phyloP scores from a whole-genome alignment of 2,329 filamentous ascomycete species.

The Trichoderma cornu-damae region DNA sequence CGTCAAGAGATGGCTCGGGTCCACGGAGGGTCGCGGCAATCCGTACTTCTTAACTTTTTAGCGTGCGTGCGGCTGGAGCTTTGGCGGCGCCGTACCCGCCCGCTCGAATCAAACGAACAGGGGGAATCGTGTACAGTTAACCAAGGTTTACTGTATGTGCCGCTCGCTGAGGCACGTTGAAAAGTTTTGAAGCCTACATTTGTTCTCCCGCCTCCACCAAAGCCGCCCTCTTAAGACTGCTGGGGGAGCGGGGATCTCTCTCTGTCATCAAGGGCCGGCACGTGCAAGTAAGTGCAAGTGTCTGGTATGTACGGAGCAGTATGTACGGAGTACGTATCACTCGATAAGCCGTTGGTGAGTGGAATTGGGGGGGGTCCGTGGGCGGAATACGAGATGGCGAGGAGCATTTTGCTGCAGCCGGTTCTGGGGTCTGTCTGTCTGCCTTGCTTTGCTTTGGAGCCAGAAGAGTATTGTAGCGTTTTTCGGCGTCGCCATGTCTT shows the following conservation, averaged over 20 bases:
- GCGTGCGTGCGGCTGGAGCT: constrained; percentile 18
- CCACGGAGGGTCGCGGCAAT: neutral
- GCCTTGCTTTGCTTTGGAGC: neutral
- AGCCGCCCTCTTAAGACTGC: neutral
- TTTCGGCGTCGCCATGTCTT: constrained; percentile 4
- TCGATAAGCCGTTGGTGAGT: neutral
- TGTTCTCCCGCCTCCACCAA: neutral
- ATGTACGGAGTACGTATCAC: neutral
- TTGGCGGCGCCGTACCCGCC: constrained; percentile 16
- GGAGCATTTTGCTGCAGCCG: constrained; percentile 4
- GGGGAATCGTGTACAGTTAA: constrained; percentile 10
- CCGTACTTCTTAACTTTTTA: constrained; percentile 1
- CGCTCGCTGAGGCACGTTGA: neutral
- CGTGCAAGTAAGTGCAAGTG: neutral
- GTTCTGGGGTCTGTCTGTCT: neutral
- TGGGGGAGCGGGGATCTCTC: neutral
- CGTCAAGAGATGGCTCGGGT: neutral
- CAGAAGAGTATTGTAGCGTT: constrained; percentile 5
- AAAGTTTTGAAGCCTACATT: neutral
- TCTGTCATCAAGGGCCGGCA: neutral
- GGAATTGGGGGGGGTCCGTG: constrained; percentile 3
- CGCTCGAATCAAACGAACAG: neutral
- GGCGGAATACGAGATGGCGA: constrained; percentile 12
- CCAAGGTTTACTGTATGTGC: too few species aligned
- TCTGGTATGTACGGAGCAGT: neutral